Evolutionary conservation across 306 rosid genomes (phyloP), one percentile per base, ranked within the genome.

Genomic region (Hylodesmum podocarpum): DNA sequence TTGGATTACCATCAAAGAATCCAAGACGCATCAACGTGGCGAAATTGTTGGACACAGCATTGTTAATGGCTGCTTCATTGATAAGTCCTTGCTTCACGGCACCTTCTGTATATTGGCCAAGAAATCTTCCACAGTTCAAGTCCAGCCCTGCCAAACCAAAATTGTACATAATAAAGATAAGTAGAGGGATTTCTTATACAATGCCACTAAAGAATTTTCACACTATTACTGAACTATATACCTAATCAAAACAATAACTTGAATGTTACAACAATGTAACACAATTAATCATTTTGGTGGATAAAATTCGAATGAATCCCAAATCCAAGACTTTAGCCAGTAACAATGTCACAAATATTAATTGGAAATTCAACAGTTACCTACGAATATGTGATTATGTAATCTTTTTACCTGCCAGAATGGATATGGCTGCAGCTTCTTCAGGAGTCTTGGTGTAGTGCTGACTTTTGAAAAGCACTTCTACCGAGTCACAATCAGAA

Each of bases 401-500:
- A 31, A 7, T 21, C 28, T 19, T 72, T 49, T 78, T 82, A 94
- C 98, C 98, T 64, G 98, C 97, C 24, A 82, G 51, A 63, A 95
- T 86, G 74, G 96, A 70, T 81, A 49, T 86, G 31, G 99, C 99
- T 76, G 95, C 99, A 70, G 99, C 97, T 83, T 95, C 99, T 84
- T 95, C 99, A 7, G 99, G 99, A 61, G 96, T 84, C 65, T 90
- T 95, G 57, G 97, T 90, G 75, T 89, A 92, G 81, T 89, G 97
- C 76, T 95, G 99, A 39, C 22, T 9, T 5, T 89, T 85, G 85
- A 18, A 90, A 72, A 89, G 86, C 65, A 92, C 97, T 6, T 92
- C 90, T 13, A 95, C 86, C 13, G 99, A 95, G 84, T 92, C 99
- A 84, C 99, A 95, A 43, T 95, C 99, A 9, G 99, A 85, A 76